These are phyloP conservation scores for Lipomyces yamanashiensis DNA, from an alignment of 805 yeast genomes.

Conservation along the genomic window DNA sequence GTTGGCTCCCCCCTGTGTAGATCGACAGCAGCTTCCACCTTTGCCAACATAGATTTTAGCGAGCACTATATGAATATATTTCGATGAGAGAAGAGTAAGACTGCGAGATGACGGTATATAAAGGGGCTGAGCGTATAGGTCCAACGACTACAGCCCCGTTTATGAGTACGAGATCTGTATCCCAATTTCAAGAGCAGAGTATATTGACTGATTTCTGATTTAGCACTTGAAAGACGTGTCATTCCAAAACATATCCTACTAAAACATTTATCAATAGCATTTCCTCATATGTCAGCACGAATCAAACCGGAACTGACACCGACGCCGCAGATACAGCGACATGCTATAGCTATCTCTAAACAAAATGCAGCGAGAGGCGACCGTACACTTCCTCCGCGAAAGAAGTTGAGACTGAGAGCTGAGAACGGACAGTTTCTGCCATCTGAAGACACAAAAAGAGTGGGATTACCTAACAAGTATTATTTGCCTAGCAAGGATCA, in stretches of 20 bases:
- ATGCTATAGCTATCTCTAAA: not conserved
- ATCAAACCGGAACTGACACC: no score
- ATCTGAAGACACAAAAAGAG: no score
- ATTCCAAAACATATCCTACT: not conserved
- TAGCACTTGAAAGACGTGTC: constrained; percentile 1
- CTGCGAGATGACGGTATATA: constrained; percentile 1
- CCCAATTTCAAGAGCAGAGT: not conserved
- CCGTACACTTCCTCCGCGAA: not conserved
- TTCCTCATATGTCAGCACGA: not conserved
- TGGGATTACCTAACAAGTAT: no score
- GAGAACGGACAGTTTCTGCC: no score
- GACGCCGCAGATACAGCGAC: not conserved
- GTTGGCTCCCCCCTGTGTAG: no score
- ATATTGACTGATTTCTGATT: not conserved
- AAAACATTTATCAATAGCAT: not conserved
- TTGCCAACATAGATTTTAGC: no score
- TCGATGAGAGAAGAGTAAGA: not conserved
- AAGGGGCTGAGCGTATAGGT: constrained; percentile 1
- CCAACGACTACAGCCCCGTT: constrained; percentile 5
- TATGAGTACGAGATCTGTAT: not conserved
- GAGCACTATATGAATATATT: no score
- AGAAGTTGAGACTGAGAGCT: not conserved
- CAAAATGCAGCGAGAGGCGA: not conserved
- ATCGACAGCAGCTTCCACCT: no score
- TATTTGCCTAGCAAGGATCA: no score